A percentile compares a stretch with the other conserved stretches of the same genome.
phyloP scores from a whole-genome alignment of 352 stramenopile species.

The Pythium pectinolyticum region DNA sequence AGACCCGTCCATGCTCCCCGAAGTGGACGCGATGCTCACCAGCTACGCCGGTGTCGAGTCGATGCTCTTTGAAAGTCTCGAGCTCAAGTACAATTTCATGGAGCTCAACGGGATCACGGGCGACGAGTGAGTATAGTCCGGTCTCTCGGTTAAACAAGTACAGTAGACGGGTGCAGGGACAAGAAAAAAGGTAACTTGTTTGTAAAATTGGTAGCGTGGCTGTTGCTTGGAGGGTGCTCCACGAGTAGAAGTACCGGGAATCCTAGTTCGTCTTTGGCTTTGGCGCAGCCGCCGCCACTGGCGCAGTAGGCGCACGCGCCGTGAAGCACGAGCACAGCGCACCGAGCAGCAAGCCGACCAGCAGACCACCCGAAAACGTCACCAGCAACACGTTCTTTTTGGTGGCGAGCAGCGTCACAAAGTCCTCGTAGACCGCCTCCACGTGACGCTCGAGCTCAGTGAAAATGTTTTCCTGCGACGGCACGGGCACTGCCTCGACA shows the following conservation, averaged over 20 bases:
- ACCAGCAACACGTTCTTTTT: conserved; percentile 85
- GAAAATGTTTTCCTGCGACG: conserved; percentile 32
- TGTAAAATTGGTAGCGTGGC: too few species aligned
- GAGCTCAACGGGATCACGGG: conserved; percentile 35
- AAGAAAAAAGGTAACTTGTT: too few species aligned
- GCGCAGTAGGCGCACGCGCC: conserved; percentile 36
- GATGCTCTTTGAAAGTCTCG: conserved; percentile 76
- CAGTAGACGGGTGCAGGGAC: too few species aligned
- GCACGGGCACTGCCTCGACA: conserved; percentile 38
- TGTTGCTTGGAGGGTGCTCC: too few species aligned
- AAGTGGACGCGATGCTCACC: conserved; percentile 78
- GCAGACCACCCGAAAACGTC: conserved; percentile 65
- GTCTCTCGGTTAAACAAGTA: too few species aligned
- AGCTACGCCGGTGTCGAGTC: conserved; percentile 74
- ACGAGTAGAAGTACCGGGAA: background rate
- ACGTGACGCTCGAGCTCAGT: conserved; percentile 43
- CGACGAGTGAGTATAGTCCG: too few species aligned
- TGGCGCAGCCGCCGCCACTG: conserved; percentile 24
- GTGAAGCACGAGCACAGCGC: conserved; percentile 76
- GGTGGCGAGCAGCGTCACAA: conserved; percentile 59
- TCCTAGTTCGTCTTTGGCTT: conserved; percentile 69
- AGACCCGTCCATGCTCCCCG: conserved; percentile 57
- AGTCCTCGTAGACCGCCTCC: conserved; percentile 59
- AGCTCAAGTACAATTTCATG: conserved; percentile 85
- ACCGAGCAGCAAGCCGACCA: conserved; percentile 68